Conservation (phyloP, 352 stramenopile species). For the Globisporangium solare region DNA sequence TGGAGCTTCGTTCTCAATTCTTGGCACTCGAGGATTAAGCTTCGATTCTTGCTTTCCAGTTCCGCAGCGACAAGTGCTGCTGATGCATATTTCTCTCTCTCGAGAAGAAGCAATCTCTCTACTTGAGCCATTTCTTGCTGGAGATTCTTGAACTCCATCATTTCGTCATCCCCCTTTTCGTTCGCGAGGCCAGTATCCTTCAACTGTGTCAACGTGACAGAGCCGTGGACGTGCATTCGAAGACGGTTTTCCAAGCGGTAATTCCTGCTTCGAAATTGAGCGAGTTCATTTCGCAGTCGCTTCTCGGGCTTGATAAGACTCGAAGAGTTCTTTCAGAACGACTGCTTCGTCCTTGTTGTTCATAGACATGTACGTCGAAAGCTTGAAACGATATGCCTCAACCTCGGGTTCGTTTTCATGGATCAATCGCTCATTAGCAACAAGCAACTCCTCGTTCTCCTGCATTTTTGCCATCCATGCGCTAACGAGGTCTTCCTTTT, state of each 20-base stretch:
- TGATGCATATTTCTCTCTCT: slow-evolving; percentile 20
- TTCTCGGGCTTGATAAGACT: slow-evolving; percentile 35
- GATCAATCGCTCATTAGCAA: slow-evolving; percentile 31
- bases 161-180: not conserved
- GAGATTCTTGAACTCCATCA: slow-evolving; percentile 1
- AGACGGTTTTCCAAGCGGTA: slow-evolving; percentile 20
- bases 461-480: slow-evolving; percentile 31
- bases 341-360: slow-evolving; percentile 5
- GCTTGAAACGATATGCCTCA: slow-evolving; percentile 38
- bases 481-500: slow-evolving; percentile 22
- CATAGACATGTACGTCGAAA: slow-evolving; percentile 20
- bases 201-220: not conserved
- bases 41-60: slow-evolving; percentile 15
- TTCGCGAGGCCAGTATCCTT: not conserved
- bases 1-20: slow-evolving; percentile 8
- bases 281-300: slow-evolving; percentile 31
- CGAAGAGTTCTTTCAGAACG: slow-evolving; percentile 26
- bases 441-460: slow-evolving; percentile 41
- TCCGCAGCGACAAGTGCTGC: slow-evolving; percentile 18
- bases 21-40: slow-evolving; percentile 7
- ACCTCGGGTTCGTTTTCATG: slow-evolving; percentile 43
- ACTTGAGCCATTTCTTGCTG: slow-evolving; percentile 8
- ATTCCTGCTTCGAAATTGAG: slow-evolving; percentile 12
- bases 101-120: slow-evolving; percentile 15
- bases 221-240: slow-evolving; percentile 4